These are phyloP conservation scores for Cymbopogon flexuosus DNA, from an alignment of 202 grass and related monocot species.

Conservation along the genomic window DNA sequence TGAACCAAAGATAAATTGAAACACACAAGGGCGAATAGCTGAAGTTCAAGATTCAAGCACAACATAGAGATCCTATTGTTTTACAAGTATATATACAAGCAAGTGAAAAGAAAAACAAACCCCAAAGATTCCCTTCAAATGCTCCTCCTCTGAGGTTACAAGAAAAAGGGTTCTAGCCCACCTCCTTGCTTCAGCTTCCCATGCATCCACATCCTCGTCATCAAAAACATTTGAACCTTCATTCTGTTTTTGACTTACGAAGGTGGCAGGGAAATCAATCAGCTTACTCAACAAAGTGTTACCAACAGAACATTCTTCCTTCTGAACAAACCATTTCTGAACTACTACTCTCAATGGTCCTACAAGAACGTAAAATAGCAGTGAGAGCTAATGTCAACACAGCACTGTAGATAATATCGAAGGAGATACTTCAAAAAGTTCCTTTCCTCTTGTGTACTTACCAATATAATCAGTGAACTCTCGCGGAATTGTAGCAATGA, in stretches of 20 bases:
- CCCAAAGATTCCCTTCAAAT: constrained; percentile 53
- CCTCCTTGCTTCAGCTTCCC: constrained; percentile 82
- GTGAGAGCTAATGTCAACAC: neutral
- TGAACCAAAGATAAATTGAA: constrained; percentile 18
- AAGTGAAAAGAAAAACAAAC: constrained; percentile 49
- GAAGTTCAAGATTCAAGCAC: neutral
- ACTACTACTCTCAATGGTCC: constrained; percentile 59
- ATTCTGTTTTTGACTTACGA: constrained; percentile 41
- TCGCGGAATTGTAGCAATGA: constrained; percentile 84
- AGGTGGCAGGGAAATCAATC: constrained; percentile 65
- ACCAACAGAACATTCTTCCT: constrained; percentile 40
- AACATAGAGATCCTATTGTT: constrained; percentile 1
- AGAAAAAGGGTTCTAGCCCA: constrained; percentile 84
- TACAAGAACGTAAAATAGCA: constrained; percentile 34
- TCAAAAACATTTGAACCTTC: constrained; percentile 57
- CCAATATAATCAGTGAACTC: constrained; percentile 82
- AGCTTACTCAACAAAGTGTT: constrained; percentile 60
- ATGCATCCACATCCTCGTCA: constrained; percentile 76
- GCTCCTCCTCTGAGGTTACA: constrained; percentile 57
- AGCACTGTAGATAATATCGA: neutral
- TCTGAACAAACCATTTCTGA: constrained; percentile 69
- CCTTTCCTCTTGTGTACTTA: constrained; percentile 27
- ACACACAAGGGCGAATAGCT: neutral
- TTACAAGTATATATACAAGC: constrained; percentile 14
- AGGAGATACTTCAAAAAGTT: constrained; percentile 23